A percentile compares a stretch with the other conserved stretches of the same genome.
These are phyloP conservation scores for Prosopis cineraria DNA, from an alignment of 306 rosid genomes.

Conservation along the genomic window DNA sequence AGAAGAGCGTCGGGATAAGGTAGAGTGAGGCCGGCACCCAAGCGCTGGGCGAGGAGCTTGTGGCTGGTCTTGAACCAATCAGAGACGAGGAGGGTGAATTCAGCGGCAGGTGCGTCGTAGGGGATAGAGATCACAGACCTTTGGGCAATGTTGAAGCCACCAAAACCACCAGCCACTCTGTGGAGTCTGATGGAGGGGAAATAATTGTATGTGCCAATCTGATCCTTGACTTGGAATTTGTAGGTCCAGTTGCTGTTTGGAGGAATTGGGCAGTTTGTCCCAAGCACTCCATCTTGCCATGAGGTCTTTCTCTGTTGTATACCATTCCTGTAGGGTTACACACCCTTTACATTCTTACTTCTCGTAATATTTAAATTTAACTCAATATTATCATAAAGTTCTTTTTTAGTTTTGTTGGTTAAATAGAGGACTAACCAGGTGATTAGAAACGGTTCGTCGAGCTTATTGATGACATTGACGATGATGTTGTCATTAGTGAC, in stretches of 20 bases:
- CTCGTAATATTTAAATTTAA: too few species aligned
- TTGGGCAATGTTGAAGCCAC: constrained; percentile 63
- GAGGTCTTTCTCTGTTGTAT: constrained; percentile 68
- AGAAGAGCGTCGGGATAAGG: constrained; percentile 75
- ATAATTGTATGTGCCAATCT: constrained; percentile 74
- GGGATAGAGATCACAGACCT: constrained; percentile 72
- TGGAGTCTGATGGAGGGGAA: constrained; percentile 76
- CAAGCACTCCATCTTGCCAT: constrained; percentile 91
- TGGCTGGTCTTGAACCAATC: constrained; percentile 74
- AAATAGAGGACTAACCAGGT: constrained; percentile 61
- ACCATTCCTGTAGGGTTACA: constrained; percentile 64
- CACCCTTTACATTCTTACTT: neutral
- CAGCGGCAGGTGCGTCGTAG: constrained; percentile 56
- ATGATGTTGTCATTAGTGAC: constrained; percentile 79
- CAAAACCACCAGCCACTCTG: constrained; percentile 78
- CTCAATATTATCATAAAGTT: too few species aligned
- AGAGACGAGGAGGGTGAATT: constrained; percentile 69
- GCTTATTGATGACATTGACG: constrained; percentile 65
- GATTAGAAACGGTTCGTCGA: constrained; percentile 79
- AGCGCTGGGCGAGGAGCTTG: constrained; percentile 47
- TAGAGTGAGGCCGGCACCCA: constrained; percentile 61
- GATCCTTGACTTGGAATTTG: constrained; percentile 83
- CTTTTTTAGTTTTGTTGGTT: too few species aligned
- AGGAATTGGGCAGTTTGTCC: constrained; percentile 89
- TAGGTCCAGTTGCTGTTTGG: constrained; percentile 84